phyloP scores from a whole-genome alignment of 2,329 filamentous ascomycete species.

The Beauveria sp. region DNA sequence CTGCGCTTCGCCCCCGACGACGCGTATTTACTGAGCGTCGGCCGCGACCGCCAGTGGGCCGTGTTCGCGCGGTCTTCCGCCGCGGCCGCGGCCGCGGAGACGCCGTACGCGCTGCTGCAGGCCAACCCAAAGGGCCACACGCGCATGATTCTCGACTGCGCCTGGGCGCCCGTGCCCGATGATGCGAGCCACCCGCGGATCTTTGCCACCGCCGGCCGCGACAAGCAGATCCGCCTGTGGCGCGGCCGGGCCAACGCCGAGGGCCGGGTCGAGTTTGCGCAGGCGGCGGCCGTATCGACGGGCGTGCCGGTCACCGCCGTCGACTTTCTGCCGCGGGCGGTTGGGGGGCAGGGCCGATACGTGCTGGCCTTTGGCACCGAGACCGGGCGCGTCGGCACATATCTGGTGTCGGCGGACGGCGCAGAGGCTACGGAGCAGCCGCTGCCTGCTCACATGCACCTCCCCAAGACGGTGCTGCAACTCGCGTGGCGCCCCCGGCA shows the following conservation, averaged over 20 bases:
- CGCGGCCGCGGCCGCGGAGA: constrained; percentile 13
- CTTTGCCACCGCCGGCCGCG: constrained; percentile 85
- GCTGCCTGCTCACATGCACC: constrained; percentile 34
- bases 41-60: constrained; percentile 85
- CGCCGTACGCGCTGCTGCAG: constrained; percentile 49
- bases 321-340: constrained; percentile 46
- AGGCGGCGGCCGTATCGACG: constrained; percentile 45
- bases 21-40: constrained; percentile 72
- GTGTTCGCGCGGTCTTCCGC: constrained; percentile 53
- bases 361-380: constrained; percentile 53
- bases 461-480: constrained; percentile 59
- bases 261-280: constrained; percentile 36
- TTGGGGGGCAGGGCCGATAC: constrained; percentile 19
- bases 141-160: constrained; percentile 83
- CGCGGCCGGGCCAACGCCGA: constrained; percentile 24
- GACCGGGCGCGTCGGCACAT: constrained; percentile 38
- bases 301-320: constrained; percentile 62
- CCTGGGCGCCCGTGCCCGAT: constrained; percentile 60
- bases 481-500: constrained; percentile 58
- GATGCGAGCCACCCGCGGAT: constrained; percentile 27
- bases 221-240: constrained; percentile 79
- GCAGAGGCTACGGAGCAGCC: constrained; percentile 29
- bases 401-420: constrained; percentile 31
- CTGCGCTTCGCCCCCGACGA: constrained; percentile 75
- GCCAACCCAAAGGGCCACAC: constrained; percentile 78